Evolutionary conservation across 2,329 filamentous ascomycete species (phyloP).

Genomic region (Fusarium succisae): DNA sequence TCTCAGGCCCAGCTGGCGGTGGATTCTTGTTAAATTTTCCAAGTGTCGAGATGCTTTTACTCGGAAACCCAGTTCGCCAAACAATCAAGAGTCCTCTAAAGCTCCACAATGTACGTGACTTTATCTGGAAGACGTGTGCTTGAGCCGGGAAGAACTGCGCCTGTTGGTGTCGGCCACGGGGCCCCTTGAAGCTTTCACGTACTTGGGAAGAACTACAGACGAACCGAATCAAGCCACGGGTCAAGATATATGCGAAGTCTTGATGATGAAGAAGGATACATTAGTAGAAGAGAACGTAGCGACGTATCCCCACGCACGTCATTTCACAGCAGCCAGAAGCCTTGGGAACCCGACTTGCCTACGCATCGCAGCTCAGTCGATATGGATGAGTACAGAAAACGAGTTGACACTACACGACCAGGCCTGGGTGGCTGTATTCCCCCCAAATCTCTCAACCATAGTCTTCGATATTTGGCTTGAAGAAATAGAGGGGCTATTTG

Average conservation of each 20-base stretch:
- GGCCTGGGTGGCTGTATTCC: background rate
- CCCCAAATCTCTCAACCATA: background rate
- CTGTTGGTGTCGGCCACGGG: background rate
- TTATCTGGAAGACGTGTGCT: accelerated
- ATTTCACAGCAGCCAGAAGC: background rate
- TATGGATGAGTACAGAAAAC: background rate
- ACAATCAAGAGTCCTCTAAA: background rate
- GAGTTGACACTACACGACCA: background rate
- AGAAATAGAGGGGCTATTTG: background rate
- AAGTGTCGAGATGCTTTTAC: background rate
- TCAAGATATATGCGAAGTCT: background rate
- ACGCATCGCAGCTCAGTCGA: too few relatives aligned
- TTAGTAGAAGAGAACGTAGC: background rate
- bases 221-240: background rate
- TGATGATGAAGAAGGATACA: background rate
- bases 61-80: background rate
- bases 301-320: background rate
- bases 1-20: background rate
- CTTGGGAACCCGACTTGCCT: background rate
- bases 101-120: background rate
- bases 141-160: background rate
- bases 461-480: background rate
- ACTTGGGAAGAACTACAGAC: background rate
- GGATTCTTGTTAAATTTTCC: background rate
- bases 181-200: background rate